Evolutionary conservation across 495 filamentous ascomycete species (phyloP), one percentile per base, ranked within the genome.

Genomic region (Neurospora sp.): DNA sequence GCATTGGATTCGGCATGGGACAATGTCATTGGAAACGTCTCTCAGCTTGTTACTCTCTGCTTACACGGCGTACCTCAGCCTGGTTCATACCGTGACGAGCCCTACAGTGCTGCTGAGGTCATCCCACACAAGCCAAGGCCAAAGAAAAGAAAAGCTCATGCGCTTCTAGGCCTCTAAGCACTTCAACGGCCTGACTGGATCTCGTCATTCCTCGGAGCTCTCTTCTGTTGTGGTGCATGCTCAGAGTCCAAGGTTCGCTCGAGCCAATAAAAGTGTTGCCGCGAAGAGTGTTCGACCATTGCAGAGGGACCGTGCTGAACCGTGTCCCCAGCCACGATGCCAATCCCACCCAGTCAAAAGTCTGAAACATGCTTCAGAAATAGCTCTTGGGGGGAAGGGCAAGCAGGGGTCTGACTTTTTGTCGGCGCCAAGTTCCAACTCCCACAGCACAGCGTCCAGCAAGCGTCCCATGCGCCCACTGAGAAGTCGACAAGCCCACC

Each of bases 281-380:
- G 28, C 54, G 15, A 34, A 62, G 54, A 34, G 54, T 36, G 17
- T 66, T 66, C 54, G 54, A 34, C 54, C 54, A 66, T 73, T 74
- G 78, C 70, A 74, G 74, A 72, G 21, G 73, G 70, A 75, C 70
- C 69, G 73, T 74, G 78, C 69, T 66, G 54, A 66, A 66, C 54
- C 28, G 54, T 34, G 54, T n/a, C 69, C 73, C 79, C 77, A 78
- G 79, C 78, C 78, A 79, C 74, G 73, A 69, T 69, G 48, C 69
- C 39, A 28, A 72, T 74, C 74, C 78, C 72, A 70, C 73, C 78
- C 70, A 42, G 76, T 77, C 76, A 74, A 70, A 66, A 66, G 66
- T 77, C 78, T 79, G 78, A 79, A 79, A 79, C 78, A 73, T 78
- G 78, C 78, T 77, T 79, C 78, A 79, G 76, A 78, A 79, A 78